Conservation (phyloP, 2,329 filamentous ascomycete genomes). For the Fusarium sp. region DNA sequence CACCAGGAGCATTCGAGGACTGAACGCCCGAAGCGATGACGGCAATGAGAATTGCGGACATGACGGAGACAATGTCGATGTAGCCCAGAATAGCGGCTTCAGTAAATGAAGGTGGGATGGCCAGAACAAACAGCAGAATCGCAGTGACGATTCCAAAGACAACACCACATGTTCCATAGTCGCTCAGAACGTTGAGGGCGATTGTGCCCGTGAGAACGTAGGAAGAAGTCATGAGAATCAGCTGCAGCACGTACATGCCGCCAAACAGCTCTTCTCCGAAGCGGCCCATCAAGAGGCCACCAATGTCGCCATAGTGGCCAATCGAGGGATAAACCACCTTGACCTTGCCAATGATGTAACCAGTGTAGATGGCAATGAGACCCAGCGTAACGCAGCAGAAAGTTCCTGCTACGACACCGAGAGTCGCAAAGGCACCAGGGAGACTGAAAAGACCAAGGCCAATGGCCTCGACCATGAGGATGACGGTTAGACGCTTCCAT, state of each 20-base stretch:
- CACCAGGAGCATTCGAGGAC: constrained; percentile 1
- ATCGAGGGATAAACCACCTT: constrained; percentile 58
- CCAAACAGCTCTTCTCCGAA: constrained; percentile 65
- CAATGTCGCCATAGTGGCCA: constrained; percentile 69
- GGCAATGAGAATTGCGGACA: constrained; percentile 65
- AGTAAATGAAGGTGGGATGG: constrained; percentile 52
- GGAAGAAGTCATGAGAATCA: constrained; percentile 71
- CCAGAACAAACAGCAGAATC: constrained; percentile 49
- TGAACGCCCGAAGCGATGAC: constrained; percentile 66
- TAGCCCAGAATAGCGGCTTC: constrained; percentile 48
- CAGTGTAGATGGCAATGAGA: constrained; percentile 50
- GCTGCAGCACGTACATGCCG: constrained; percentile 62
- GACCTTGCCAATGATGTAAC: constrained; percentile 50
- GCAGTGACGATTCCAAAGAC: constrained; percentile 51
- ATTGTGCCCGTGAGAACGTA: constrained; percentile 71
- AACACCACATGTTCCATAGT: constrained; percentile 54
- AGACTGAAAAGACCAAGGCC: constrained; percentile 32
- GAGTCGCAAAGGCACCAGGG: constrained; percentile 24
- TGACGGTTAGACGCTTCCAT: constrained; percentile 32
- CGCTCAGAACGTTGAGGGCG: constrained; percentile 67
- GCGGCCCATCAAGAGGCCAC: constrained; percentile 63
- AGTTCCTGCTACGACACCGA: constrained; percentile 45
- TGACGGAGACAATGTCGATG: constrained; percentile 27
- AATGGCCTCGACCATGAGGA: constrained; percentile 31
- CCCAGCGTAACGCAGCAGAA: constrained; percentile 47